These are phyloP conservation scores for Penicillium expansum DNA, from an alignment of 2,329 filamentous ascomycete species.

Conservation along the genomic window DNA sequence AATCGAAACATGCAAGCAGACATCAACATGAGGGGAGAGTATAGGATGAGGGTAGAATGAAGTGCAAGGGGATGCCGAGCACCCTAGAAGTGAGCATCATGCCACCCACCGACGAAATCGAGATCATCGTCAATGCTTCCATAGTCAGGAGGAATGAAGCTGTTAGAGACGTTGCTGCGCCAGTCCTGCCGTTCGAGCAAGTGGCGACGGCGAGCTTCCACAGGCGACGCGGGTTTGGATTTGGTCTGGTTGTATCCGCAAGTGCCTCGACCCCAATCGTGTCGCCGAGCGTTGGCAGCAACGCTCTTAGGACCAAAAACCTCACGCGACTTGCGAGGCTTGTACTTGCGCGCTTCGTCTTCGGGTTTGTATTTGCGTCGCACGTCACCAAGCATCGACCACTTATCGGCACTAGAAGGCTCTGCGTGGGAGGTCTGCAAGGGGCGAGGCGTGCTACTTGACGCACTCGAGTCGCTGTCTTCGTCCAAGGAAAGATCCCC, in stretches of 20 bases:
- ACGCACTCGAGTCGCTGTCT: slow-evolving; percentile 57
- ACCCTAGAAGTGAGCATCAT: slow-evolving; percentile 62
- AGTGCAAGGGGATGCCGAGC: slow-evolving; percentile 10
- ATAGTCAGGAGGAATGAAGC: slow-evolving; percentile 49
- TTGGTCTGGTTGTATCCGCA: slow-evolving; percentile 39
- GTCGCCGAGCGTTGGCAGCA: slow-evolving; percentile 44
- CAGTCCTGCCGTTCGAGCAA: slow-evolving; percentile 47
- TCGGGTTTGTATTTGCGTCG: slow-evolving; percentile 62
- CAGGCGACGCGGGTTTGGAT: slow-evolving; percentile 34
- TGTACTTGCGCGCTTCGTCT: slow-evolving; percentile 61
- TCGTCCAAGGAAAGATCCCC: slow-evolving; percentile 54
- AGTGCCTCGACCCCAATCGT: slow-evolving; percentile 40
- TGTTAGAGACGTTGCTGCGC: slow-evolving; percentile 42
- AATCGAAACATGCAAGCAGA: slow-evolving; percentile 19
- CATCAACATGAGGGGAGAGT: slow-evolving; percentile 15
- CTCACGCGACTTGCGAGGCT: slow-evolving; percentile 54
- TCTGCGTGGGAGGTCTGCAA: slow-evolving; percentile 62
- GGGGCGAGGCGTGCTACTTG: slow-evolving; percentile 35
- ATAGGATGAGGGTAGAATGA: slow-evolving; percentile 6
- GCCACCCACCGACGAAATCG: slow-evolving; percentile 95
- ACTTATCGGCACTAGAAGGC: slow-evolving; percentile 66
- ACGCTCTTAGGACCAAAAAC: slow-evolving; percentile 51
- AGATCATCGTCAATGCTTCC: slow-evolving; percentile 63
- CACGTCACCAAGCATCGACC: slow-evolving; percentile 82
- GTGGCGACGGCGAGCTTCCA: slow-evolving; percentile 35